A percentile compares a stretch with the other conserved stretches of the same genome.
Evolutionary conservation across 2,329 filamentous ascomycete genomes (phyloP).

Genomic region (Coniochaeta pulveracea): DNA sequence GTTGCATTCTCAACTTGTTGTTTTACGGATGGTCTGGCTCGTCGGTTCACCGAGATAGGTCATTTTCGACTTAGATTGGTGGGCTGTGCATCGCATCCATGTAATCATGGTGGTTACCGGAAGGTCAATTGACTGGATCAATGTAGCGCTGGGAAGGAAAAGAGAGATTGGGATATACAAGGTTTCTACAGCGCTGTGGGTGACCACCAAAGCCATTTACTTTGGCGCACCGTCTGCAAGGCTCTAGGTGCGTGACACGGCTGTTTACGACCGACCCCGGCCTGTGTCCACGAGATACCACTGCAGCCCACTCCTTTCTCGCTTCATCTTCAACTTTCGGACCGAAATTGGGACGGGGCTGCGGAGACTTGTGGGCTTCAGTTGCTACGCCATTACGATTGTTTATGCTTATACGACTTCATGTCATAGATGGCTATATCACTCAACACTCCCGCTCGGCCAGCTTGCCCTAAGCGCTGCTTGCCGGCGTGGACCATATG

Average conservation of each 20-base stretch:
- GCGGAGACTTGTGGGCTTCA: neutral
- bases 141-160: neutral
- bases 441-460: neutral
- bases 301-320: neutral
- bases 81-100: neutral
- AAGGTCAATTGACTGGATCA: neutral
- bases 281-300: conserved; percentile 1
- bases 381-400: conserved; percentile 5
- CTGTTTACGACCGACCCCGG: conserved; percentile 2
- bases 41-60: too few relatives aligned
- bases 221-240: neutral
- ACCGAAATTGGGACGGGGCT: neutral
- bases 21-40: neutral
- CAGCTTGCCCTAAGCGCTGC: neutral
- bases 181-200: conserved; percentile 4
- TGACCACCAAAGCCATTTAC: conserved; percentile 3
- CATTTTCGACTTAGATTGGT: neutral
- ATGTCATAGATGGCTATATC: conserved; percentile 6
- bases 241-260: neutral
- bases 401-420: conserved; percentile 6
- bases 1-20: neutral
- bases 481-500: too few relatives aligned
- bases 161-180: conserved; percentile 3
- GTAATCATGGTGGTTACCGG: neutral
- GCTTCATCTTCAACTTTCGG: neutral